Evolutionary conservation across 2,329 filamentous ascomycete species (phyloP).

Genomic region (Lachnellula cervina): DNA sequence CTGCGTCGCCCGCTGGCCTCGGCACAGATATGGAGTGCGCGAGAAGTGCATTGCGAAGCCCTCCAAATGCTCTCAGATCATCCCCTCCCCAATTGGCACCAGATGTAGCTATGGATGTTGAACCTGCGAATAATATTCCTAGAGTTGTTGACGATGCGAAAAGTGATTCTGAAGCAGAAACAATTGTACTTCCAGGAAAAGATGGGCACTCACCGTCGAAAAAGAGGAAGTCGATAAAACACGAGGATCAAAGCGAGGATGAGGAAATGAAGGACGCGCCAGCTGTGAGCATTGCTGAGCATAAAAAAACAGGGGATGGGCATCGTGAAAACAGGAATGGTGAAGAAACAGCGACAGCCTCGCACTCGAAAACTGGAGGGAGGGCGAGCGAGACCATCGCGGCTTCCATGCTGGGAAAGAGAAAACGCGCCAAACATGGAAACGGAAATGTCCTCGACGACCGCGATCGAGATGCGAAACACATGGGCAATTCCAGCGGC

Average conservation of each 20-base stretch:
- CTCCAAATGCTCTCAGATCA: conserved; percentile 27
- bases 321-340: background rate
- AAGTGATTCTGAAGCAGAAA: conserved; percentile 67
- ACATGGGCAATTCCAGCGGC: conserved; percentile 42
- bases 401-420: conserved; percentile 39
- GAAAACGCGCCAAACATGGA: conserved; percentile 41
- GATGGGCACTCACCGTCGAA: conserved; percentile 61
- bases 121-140: conserved; percentile 10
- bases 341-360: conserved; percentile 1
- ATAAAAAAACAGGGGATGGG: background rate
- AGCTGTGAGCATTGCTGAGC: conserved; percentile 8
- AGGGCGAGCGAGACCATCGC: conserved; percentile 31
- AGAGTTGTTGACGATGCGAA: conserved; percentile 34
- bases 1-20: conserved; percentile 17
- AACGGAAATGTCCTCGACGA: conserved; percentile 18
- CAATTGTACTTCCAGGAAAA: conserved; percentile 62
- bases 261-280: conserved; percentile 35
- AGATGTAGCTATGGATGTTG: conserved; percentile 20
- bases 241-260: conserved; percentile 58
- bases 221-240: conserved; percentile 55
- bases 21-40: conserved; percentile 13
- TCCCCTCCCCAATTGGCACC: conserved; percentile 26
- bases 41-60: conserved; percentile 17
- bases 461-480: conserved; percentile 4
- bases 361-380: conserved; percentile 1